Conservation (phyloP, 2,329 filamentous ascomycete genomes). For the Graphilbum sp. region DNA sequence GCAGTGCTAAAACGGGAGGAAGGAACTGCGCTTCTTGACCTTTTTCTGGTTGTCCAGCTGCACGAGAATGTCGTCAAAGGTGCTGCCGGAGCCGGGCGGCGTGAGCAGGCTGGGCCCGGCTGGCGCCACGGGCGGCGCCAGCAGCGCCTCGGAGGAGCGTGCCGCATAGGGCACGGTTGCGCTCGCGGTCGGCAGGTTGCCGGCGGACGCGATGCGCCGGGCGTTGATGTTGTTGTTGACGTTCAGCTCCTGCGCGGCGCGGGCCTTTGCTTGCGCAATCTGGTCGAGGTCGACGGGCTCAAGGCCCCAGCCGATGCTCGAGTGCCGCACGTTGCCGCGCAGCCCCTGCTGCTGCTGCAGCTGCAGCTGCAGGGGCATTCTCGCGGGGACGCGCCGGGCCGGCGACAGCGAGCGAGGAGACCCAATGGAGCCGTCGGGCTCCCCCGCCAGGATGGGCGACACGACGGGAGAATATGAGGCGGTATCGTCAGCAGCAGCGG, state of each 20-base stretch:
- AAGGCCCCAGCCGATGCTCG: slow-evolving; percentile 18
- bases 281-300: slow-evolving; percentile 15
- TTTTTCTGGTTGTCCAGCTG: slow-evolving; percentile 17
- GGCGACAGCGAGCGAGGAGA: not conserved
- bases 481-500: too few relatives aligned
- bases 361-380: not conserved
- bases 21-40: slow-evolving; percentile 15
- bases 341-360: not conserved
- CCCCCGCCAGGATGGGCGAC: too few relatives aligned
- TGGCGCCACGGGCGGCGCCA: not conserved
- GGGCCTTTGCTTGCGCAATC: too few relatives aligned
- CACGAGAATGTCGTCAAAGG: slow-evolving; percentile 21
- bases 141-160: too few relatives aligned
- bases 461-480: too few relatives aligned
- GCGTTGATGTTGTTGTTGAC: slow-evolving; percentile 1
- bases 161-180: too few relatives aligned
- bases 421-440: not conserved
- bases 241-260: not conserved
- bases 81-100: slow-evolving; percentile 4
- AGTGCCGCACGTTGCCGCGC: slow-evolving; percentile 13
- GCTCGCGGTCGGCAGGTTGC: slow-evolving; percentile 10
- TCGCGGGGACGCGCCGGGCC: not conserved
- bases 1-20: slow-evolving; percentile 9
- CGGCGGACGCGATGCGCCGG: slow-evolving; percentile 10
- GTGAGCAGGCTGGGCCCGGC: not conserved